A percentile compares a stretch with the other conserved stretches of the same genome.
phyloP scores from a whole-genome alignment of 495 filamentous ascomycete species.

The Platismatia glauca region DNA sequence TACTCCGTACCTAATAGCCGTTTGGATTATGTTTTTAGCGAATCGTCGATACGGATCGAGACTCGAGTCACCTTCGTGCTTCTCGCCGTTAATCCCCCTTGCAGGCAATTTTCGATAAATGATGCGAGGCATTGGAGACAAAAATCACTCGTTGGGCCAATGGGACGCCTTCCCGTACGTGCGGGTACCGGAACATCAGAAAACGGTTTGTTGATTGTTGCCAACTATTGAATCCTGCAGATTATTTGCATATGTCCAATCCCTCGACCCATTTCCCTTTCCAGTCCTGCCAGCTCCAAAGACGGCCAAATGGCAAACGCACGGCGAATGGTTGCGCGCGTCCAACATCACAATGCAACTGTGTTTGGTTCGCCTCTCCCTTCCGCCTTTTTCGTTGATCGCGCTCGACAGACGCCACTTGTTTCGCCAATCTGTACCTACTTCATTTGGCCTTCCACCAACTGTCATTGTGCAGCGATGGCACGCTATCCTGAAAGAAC shows the following conservation, averaged over 20 bases:
- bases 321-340: not conserved
- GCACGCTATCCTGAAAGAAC: not conserved
- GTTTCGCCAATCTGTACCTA: slow-evolving; percentile 13
- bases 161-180: not conserved
- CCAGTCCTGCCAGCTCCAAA: not conserved
- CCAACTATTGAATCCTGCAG: not conserved
- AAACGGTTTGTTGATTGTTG: not conserved
- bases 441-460: not conserved
- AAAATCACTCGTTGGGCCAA: not conserved
- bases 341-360: not conserved
- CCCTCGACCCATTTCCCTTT: not conserved
- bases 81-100: not conserved
- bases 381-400: not conserved
- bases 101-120: not conserved
- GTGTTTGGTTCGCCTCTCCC: not conserved
- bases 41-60: not conserved
- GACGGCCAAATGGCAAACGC: not conserved
- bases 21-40: no score
- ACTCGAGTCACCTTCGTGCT: no score
- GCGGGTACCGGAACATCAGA: not conserved
- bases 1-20: no score
- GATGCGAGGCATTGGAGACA: not conserved
- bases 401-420: slow-evolving; percentile 1
- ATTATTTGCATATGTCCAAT: not conserved
- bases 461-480: slow-evolving; percentile 14